Conservation (phyloP, 2,329 filamentous ascomycete species). For the Talaromyces sp. region DNA sequence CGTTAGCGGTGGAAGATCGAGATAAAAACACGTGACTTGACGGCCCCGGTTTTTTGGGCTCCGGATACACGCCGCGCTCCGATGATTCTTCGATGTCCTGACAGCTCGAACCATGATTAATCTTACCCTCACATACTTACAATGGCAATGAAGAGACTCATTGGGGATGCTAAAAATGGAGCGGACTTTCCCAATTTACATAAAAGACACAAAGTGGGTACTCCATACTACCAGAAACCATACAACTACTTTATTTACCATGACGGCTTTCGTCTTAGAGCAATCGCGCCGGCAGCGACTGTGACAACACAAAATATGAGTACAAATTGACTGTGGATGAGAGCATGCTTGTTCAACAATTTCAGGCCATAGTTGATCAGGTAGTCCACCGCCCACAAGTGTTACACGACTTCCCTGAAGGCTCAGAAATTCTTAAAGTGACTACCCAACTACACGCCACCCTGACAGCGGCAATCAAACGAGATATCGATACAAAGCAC, state of each 20-base stretch:
- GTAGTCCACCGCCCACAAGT: constrained; percentile 11
- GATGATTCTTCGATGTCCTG: not conserved
- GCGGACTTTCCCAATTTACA: not conserved
- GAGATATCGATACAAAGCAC: constrained; percentile 10
- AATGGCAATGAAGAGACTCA: constrained; percentile 30
- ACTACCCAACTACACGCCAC: constrained; percentile 11
- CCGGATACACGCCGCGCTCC: not conserved
- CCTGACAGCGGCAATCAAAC: constrained; percentile 6
- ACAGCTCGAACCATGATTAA: not conserved
- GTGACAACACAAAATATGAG: not conserved
- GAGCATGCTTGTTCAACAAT: constrained; percentile 11
- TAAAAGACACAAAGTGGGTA: constrained; percentile 24
- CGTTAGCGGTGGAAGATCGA: not conserved
- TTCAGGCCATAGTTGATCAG: constrained; percentile 12
- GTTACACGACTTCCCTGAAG: constrained; percentile 6
- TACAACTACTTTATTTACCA: not conserved
- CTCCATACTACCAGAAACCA: not conserved
- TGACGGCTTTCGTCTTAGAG: constrained; percentile 9
- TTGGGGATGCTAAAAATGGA: constrained; percentile 14
- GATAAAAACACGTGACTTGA: not conserved
- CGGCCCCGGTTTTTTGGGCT: not conserved
- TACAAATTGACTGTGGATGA: not conserved
- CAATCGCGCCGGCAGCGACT: not conserved
- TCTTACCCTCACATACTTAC: not conserved
- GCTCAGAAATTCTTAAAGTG: constrained; percentile 14